Evolutionary conservation across 2,329 filamentous ascomycete species (phyloP).

Genomic region (Mycocentrospora acerina): DNA sequence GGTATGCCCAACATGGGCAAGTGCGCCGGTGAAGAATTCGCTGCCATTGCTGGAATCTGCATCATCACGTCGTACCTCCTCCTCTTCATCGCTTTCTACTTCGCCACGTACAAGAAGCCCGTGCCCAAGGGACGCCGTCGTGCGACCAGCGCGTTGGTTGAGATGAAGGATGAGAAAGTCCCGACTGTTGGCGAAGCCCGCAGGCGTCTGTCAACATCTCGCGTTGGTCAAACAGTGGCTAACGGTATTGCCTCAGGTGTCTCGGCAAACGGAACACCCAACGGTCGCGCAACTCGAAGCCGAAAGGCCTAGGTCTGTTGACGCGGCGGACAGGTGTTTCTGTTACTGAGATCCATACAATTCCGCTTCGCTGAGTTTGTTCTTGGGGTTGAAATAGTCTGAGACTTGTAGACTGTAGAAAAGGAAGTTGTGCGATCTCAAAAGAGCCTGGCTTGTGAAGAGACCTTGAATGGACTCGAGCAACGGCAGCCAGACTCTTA

Average conservation of each 20-base stretch:
- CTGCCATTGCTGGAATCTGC: conserved; percentile 85
- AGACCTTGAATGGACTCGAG: no score
- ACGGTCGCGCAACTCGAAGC: conserved; percentile 64
- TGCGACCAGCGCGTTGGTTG: conserved; percentile 81
- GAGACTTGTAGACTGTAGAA: no score
- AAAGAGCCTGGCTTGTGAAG: no score
- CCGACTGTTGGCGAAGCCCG: conserved; percentile 55
- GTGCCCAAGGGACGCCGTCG: conserved; percentile 71
- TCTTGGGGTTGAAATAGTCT: no score
- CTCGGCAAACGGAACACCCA: conserved; percentile 52
- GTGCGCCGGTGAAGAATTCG: conserved; percentile 96
- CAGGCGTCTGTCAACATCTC: conserved; percentile 50
- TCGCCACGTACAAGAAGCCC: conserved; percentile 91
- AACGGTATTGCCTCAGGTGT: conserved; percentile 45
- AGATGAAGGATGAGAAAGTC: conserved; percentile 74
- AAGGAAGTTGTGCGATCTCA: no score
- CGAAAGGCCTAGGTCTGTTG: conserved; percentile 63
- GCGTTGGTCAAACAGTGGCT: conserved; percentile 38
- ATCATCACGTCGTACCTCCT: conserved; percentile 94
- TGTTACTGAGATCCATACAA: no score
- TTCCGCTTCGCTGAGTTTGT: no score
- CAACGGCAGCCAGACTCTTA: no score
- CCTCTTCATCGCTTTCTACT: conserved; percentile 98
- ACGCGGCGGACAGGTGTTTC: no score
- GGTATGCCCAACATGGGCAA: conserved; percentile 80